These are phyloP conservation scores for Phytophthora cactorum DNA, from an alignment of 352 stramenopile genomes.

Conservation along the genomic window DNA sequence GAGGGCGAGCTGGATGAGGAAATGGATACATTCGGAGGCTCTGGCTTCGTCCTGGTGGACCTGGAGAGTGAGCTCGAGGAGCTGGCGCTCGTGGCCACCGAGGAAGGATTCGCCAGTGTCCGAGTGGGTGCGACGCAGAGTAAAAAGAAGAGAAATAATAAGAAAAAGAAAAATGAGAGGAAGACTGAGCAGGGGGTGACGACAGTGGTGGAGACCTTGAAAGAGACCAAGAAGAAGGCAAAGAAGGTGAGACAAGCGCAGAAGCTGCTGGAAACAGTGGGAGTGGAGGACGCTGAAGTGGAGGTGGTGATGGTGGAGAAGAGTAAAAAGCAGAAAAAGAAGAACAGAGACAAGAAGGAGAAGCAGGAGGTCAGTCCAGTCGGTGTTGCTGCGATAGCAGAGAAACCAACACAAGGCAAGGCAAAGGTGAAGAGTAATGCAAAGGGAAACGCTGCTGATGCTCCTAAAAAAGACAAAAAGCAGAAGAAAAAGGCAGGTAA, in stretches of 20 bases:
- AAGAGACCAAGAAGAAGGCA: slow-evolving; percentile 28
- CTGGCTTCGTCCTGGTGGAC: slow-evolving; percentile 51
- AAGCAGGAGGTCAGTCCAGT: neutral
- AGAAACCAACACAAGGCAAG: slow-evolving; percentile 1
- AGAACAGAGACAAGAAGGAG: slow-evolving; percentile 15
- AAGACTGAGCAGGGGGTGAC: neutral
- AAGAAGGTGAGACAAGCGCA: slow-evolving; percentile 32
- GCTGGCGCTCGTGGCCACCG: slow-evolving; percentile 37
- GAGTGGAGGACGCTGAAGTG: slow-evolving; percentile 5
- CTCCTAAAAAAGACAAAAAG: slow-evolving; percentile 16
- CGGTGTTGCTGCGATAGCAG: neutral
- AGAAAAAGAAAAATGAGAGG: slow-evolving; percentile 11
- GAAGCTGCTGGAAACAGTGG: slow-evolving; percentile 29
- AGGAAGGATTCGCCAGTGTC: slow-evolving; percentile 31
- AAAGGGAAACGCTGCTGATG: neutral
- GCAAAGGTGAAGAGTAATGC: slow-evolving; percentile 3
- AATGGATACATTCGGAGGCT: slow-evolving; percentile 31
- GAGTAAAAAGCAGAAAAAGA: slow-evolving; percentile 25
- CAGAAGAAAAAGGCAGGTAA: slow-evolving; percentile 14
- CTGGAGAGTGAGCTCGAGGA: slow-evolving; percentile 52
- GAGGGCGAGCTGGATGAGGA: slow-evolving; percentile 30
- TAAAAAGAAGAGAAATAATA: slow-evolving; percentile 31
- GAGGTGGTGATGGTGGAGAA: slow-evolving; percentile 8
- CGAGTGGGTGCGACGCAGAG: slow-evolving; percentile 1
- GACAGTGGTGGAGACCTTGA: slow-evolving; percentile 1